These are phyloP conservation scores for Fusarium irregulare DNA, from an alignment of 2,329 filamentous ascomycete genomes.

Conservation along the genomic window DNA sequence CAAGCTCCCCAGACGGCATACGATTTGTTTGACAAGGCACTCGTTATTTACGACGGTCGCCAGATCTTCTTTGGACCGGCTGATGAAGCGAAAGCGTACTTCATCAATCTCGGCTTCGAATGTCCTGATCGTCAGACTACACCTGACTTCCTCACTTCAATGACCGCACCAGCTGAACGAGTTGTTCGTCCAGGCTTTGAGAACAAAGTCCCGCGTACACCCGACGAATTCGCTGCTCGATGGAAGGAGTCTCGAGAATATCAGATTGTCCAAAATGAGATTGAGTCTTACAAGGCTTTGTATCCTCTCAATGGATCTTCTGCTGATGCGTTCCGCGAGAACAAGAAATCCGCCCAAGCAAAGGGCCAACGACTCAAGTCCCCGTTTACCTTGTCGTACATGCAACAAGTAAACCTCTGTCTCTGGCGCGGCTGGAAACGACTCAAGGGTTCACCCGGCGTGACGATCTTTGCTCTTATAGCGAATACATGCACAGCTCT, in stretches of 20 bases:
- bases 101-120: constrained; percentile 71
- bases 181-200: constrained; percentile 50
- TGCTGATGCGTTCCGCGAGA: constrained; percentile 43
- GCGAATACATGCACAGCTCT: constrained; percentile 27
- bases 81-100: constrained; percentile 68
- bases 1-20: constrained; percentile 71
- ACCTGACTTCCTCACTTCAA: constrained; percentile 72
- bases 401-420: constrained; percentile 59
- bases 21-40: constrained; percentile 74
- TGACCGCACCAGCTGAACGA: constrained; percentile 56
- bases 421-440: constrained; percentile 55
- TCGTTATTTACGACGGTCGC: constrained; percentile 74
- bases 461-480: constrained; percentile 26
- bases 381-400: constrained; percentile 60
- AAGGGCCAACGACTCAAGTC: constrained; percentile 58
- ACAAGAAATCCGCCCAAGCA: constrained; percentile 44
- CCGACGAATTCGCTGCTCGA: constrained; percentile 53
- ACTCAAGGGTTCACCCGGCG: constrained; percentile 48
- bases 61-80: constrained; percentile 74
- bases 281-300: constrained; percentile 34
- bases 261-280: neutral
- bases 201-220: constrained; percentile 50
- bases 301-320: constrained; percentile 41
- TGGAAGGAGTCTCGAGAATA: constrained; percentile 49
- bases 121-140: constrained; percentile 71